Base-by-base conservation (phyloP, 352 stramenopile species). In the Globisporangium cylindrosporum region DNA sequence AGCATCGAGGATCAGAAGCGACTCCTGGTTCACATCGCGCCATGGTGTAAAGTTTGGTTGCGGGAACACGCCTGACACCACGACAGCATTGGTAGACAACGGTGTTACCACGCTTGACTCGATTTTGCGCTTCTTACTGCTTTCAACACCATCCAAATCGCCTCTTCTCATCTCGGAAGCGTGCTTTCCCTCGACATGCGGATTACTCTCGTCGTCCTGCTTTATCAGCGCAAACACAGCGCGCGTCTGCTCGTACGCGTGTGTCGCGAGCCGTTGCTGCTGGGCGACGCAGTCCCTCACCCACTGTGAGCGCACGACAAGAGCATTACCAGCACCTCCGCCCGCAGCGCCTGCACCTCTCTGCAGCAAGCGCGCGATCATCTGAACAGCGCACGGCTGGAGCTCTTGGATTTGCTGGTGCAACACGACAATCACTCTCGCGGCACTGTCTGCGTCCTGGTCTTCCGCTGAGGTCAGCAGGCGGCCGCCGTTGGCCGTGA, bases 1-100 rank as follows among this genome's bases (percentile, higher is more conserved):
- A 2, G 85, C 77, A 51, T 93, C 81, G 67, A 90, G 62, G 32
- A 85, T 77, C 51, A 82, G 64, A 15, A 93, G 67, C 41, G 82
- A 83, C 10, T 65, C 76, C 9, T 58, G 25, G 25, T 77, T 43
- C 7, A 88, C 43, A 6, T 72, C 80, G 59, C 71, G 68, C 84
- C 84, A 92, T 1, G 79, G 74, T 20, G 54, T 74, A 5, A 87
- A 62, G 27, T 82, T 46, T 4, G 78, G 69, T n/a, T 68, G 67
- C 7, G 69, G 48, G 25, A 82, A 43, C 10, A 9, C 43, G 15
- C 10, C 20, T 7, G 5, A 51, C 27, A 24, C 6, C 43, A 38
- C 27, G 36, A 2, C 20, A n/a, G 34, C 14, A 41, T 34, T 27
- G 5, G 41, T 22, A 15, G 41, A 32, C 20, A 20, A 54, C 32